These are phyloP conservation scores for Aspergillus latus DNA, from an alignment of 2,329 filamentous ascomycete species.

Conservation along the genomic window DNA sequence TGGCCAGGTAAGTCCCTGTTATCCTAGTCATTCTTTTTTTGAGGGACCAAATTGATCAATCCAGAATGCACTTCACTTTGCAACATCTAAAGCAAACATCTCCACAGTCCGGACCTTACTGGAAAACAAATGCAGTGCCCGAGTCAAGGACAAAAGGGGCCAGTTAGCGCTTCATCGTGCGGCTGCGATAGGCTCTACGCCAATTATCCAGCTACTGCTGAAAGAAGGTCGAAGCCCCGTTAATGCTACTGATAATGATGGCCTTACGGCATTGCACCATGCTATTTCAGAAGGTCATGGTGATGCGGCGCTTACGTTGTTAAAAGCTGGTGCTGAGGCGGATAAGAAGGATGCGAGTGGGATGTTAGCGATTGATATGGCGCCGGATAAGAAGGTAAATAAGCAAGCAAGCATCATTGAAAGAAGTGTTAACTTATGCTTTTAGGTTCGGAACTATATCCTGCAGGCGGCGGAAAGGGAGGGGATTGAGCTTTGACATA, in stretches of 20 bases:
- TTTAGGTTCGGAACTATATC: slow-evolving; percentile 72
- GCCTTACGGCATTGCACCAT: slow-evolving; percentile 88
- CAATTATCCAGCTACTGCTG: slow-evolving; percentile 78
- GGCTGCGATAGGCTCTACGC: slow-evolving; percentile 83
- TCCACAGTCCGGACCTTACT: slow-evolving; percentile 79
- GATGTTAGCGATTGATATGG: slow-evolving; percentile 71
- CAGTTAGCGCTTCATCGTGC: slow-evolving; percentile 90
- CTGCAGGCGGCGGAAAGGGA: slow-evolving; percentile 76
- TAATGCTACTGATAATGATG: slow-evolving; percentile 77
- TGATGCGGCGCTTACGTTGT: slow-evolving; percentile 76
- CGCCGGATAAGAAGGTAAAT: slow-evolving; percentile 76
- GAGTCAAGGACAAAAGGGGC: slow-evolving; percentile 81
- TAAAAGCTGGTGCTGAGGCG: slow-evolving; percentile 81
- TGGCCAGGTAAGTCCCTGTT: slow-evolving; percentile 38
- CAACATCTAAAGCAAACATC: slow-evolving; percentile 84
- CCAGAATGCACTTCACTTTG: slow-evolving; percentile 86
- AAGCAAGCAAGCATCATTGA: neutral
- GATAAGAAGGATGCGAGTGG: slow-evolving; percentile 75
- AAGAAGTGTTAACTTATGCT: slow-evolving; percentile 8
- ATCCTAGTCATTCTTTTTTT: neutral
- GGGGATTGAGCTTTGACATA: slow-evolving; percentile 63
- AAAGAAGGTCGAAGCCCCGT: slow-evolving; percentile 73
- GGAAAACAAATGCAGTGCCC: slow-evolving; percentile 70
- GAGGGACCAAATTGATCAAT: neutral
- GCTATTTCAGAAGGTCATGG: slow-evolving; percentile 61